These are phyloP conservation scores for Pyrenophora graminea DNA, from an alignment of 2,329 filamentous ascomycete species.

Conservation along the genomic window DNA sequence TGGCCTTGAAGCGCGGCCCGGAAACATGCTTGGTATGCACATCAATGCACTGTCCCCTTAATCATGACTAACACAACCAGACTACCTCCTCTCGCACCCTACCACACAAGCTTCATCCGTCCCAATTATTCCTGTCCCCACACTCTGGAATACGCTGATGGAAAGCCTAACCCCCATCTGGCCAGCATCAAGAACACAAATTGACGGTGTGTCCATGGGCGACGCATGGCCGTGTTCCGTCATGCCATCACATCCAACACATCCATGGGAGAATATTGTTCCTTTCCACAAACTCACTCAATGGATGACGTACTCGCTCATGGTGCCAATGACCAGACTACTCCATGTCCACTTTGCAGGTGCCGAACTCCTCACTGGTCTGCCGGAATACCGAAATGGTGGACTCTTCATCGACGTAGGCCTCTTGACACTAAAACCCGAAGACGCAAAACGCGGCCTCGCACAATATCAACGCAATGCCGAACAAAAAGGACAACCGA, in stretches of 20 bases:
- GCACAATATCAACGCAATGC: conserved; percentile 72
- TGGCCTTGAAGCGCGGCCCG: conserved; percentile 79
- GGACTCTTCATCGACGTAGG: conserved; percentile 86
- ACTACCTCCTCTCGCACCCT: conserved; percentile 90
- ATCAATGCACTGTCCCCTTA: conserved; percentile 14
- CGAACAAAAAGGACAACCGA: conserved; percentile 71
- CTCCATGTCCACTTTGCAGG: conserved; percentile 81
- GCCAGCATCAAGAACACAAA: conserved; percentile 81
- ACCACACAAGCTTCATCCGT: conserved; percentile 87
- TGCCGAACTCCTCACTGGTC: conserved; percentile 80
- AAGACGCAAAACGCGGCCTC: conserved; percentile 72
- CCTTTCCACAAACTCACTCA: conserved; percentile 91
- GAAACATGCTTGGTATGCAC: conserved; percentile 82
- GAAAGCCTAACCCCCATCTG: conserved; percentile 84
- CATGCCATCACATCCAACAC: conserved; percentile 74
- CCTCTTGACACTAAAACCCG: conserved; percentile 73
- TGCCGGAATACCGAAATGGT: conserved; percentile 92
- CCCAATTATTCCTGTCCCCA: conserved; percentile 82
- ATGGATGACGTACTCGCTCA: conserved; percentile 92
- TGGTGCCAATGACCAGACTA: conserved; percentile 84
- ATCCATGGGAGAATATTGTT: conserved; percentile 78
- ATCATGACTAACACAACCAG: conserved; percentile 51
- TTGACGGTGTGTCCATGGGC: conserved; percentile 84
- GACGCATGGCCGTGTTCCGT: conserved; percentile 91
- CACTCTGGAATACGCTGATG: conserved; percentile 89